Conservation (phyloP, 768 basidiomycete genomes). For the Mycena vitilis region DNA sequence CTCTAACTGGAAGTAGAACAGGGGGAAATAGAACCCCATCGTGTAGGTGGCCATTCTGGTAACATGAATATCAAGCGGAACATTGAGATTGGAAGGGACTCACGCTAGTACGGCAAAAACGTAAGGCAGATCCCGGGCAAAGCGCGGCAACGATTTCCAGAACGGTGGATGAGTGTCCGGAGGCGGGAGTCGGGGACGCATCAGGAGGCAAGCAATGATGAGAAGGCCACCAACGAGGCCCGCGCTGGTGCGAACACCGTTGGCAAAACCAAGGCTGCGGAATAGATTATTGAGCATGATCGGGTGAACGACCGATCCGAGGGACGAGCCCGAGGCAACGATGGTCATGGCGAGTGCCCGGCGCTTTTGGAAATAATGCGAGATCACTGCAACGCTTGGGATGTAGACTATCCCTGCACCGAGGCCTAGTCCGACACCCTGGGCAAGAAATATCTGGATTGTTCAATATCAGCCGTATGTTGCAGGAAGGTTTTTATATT, state of each 20-base stretch:
- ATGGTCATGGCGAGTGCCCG: constrained; percentile 57
- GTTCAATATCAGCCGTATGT: not conserved
- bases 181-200: constrained; percentile 52
- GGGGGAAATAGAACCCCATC: constrained; percentile 42
- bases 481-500: not conserved
- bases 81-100: not conserved
- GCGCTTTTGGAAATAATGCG: constrained; percentile 34
- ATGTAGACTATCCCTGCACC: constrained; percentile 11
- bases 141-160: constrained; percentile 26
- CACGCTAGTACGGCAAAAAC: constrained; percentile 36
- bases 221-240: constrained; percentile 53
- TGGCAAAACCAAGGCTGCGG: constrained; percentile 52
- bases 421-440: constrained; percentile 3
- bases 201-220: constrained; percentile 51
- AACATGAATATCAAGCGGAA: not conserved
- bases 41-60: constrained; percentile 35
- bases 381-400: constrained; percentile 5
- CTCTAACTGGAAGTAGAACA: constrained; percentile 53
- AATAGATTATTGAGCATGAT: constrained; percentile 59
- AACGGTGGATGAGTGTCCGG: constrained; percentile 34
- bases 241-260: constrained; percentile 55
- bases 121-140: constrained; percentile 40
- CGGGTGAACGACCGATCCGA: constrained; percentile 59
- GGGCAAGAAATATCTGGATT: constrained; percentile 15
- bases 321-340: constrained; percentile 57